These are phyloP conservation scores for Aspergillus sclerotiicarbonarius DNA, from an alignment of 495 filamentous ascomycete genomes.

Conservation along the genomic window DNA sequence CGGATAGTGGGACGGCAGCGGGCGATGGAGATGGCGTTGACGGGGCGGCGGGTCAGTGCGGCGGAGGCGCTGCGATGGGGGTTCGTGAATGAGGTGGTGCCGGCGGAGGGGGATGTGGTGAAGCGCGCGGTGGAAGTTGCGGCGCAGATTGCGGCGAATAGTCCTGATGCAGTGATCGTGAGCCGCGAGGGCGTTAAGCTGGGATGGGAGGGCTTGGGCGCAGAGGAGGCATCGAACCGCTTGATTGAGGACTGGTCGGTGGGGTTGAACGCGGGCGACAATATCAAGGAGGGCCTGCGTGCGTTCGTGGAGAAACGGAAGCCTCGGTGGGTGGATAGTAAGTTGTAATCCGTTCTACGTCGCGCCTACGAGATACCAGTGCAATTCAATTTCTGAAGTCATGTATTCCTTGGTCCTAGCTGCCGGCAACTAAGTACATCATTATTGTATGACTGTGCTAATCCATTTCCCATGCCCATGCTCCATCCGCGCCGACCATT, in stretches of 20 bases:
- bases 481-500: constrained; percentile 25
- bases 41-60: constrained; percentile 58
- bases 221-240: constrained; percentile 60
- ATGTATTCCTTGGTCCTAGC: constrained; percentile 10
- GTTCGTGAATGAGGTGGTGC: constrained; percentile 65
- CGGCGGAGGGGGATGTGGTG: constrained; percentile 46
- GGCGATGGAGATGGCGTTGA: constrained; percentile 73
- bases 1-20: constrained; percentile 65
- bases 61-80: constrained; percentile 65
- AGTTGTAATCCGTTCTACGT: constrained; percentile 52
- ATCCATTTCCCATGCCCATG: constrained; percentile 10
- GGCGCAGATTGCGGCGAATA: constrained; percentile 48
- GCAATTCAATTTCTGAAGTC: constrained; percentile 2
- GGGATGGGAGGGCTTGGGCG: constrained; percentile 68
- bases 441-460: not conserved
- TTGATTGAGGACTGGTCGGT: constrained; percentile 58
- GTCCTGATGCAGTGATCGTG: constrained; percentile 73
- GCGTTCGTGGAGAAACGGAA: constrained; percentile 82
- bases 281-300: constrained; percentile 74
- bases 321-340: constrained; percentile 73
- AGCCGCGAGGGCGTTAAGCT: constrained; percentile 66
- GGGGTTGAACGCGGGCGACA: constrained; percentile 66
- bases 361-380: not conserved
- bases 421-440: constrained; percentile 18
- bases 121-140: constrained; percentile 54